Conservation (phyloP, 345 rosid genomes). For the Ceriops decandra region DNA sequence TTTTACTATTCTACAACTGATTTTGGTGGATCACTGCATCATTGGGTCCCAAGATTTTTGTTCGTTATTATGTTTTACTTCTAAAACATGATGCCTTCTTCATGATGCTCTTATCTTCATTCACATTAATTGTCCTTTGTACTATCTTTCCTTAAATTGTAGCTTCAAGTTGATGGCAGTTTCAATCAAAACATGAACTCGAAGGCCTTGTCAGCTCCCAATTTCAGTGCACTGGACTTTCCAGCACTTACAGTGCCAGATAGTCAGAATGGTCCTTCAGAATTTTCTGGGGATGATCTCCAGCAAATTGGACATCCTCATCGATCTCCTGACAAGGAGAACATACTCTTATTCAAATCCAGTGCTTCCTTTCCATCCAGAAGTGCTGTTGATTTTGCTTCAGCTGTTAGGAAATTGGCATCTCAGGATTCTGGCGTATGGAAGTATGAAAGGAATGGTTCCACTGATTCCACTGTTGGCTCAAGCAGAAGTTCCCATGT, state of each 20-base stretch:
- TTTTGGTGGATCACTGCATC: background rate
- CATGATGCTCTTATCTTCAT: background rate
- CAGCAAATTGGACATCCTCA: slow-evolving; percentile 58
- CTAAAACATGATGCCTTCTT: background rate
- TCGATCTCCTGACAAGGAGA: slow-evolving; percentile 68
- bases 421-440: slow-evolving; percentile 78
- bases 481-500: slow-evolving; percentile 74
- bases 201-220: slow-evolving; percentile 66
- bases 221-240: slow-evolving; percentile 75
- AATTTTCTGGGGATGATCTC: slow-evolving; percentile 65
- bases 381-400: slow-evolving; percentile 74
- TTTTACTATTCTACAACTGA: background rate
- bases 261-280: slow-evolving; percentile 52
- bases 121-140: background rate
- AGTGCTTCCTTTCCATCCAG: slow-evolving; percentile 51
- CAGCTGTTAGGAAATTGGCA: slow-evolving; percentile 90
- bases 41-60: background rate
- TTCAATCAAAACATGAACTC: slow-evolving; percentile 65
- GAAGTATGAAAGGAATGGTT: slow-evolving; percentile 81
- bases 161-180: slow-evolving; percentile 93
- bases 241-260: slow-evolving; percentile 71
- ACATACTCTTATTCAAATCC: slow-evolving; percentile 65
- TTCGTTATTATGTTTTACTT: background rate
- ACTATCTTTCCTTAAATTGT: slow-evolving; percentile 31
- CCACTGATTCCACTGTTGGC: slow-evolving; percentile 68